These are phyloP conservation scores for Debaryomyces sp. DNA, from an alignment of 1,139 yeast genomes.

Conservation along the genomic window DNA sequence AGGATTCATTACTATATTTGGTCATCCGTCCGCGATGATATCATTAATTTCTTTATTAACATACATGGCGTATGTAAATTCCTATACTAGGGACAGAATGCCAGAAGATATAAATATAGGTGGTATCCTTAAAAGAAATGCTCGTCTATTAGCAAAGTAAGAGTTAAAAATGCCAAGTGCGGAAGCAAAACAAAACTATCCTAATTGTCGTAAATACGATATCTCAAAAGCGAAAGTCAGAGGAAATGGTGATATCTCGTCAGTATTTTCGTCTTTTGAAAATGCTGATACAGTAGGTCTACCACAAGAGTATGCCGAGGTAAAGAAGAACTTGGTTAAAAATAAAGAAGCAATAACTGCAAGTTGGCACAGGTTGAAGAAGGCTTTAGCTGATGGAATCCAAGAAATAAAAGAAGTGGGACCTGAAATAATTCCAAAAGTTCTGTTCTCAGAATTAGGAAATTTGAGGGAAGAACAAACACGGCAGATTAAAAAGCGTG, in stretches of 20 bases:
- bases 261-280: constrained; percentile 21
- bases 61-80: no score
- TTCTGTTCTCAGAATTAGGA: constrained; percentile 17
- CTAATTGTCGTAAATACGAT: constrained; percentile 11
- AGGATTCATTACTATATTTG: not conserved
- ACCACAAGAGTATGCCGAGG: constrained; percentile 12
- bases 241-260: constrained; percentile 24
- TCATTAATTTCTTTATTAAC: no score
- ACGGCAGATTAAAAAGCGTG: constrained; percentile 20
- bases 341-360: constrained; percentile 23
- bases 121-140: not conserved
- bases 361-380: constrained; percentile 27
- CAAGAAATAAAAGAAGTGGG: constrained; percentile 21
- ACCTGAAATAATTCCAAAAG: constrained; percentile 20
- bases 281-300: constrained; percentile 6
- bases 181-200: not conserved
- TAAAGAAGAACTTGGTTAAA: constrained; percentile 25
- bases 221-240: constrained; percentile 17
- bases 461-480: constrained; percentile 12
- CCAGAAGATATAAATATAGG: not conserved
- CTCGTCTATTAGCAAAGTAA: not conserved
- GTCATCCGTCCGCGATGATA: not conserved
- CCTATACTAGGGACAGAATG: no score
- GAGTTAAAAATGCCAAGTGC: not conserved
- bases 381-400: constrained; percentile 21